These are phyloP conservation scores for Podospora pseudopauciseta DNA, from an alignment of 495 filamentous ascomycete genomes.

Conservation along the genomic window DNA sequence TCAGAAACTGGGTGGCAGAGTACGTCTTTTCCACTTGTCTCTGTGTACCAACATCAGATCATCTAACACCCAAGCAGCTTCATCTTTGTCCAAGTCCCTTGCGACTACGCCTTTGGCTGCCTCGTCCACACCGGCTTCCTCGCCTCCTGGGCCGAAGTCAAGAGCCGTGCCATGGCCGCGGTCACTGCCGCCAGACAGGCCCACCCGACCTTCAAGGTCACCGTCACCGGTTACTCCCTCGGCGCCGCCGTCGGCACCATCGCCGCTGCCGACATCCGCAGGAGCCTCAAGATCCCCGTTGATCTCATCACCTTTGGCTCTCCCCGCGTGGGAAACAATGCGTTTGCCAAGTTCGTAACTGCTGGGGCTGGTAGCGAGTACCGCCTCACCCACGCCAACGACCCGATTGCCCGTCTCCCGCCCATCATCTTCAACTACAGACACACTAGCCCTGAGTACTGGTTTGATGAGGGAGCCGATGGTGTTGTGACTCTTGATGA, in stretches of 20 bases:
- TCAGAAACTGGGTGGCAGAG: conserved; percentile 67
- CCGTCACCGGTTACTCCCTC: conserved; percentile 65
- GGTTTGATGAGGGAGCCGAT: conserved; percentile 33
- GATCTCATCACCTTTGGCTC: conserved; percentile 63
- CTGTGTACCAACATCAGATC: background rate
- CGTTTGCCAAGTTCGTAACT: conserved; percentile 56
- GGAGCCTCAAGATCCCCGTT: conserved; percentile 35
- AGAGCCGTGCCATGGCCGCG: conserved; percentile 17
- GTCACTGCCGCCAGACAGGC: conserved; percentile 28
- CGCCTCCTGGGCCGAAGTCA: conserved; percentile 37
- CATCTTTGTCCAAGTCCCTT: conserved; percentile 31
- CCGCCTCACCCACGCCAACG: conserved; percentile 64
- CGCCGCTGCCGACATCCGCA: conserved; percentile 56
- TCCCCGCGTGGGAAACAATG: conserved; percentile 61
- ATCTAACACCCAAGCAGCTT: conserved; percentile 23
- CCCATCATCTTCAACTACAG: conserved; percentile 52
- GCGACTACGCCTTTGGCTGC: conserved; percentile 34
- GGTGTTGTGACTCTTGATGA: conserved; percentile 27
- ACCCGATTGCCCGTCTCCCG: conserved; percentile 64
- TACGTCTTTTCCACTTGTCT: conserved; percentile 28
- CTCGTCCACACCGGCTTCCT: conserved; percentile 41
- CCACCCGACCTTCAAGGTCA: conserved; percentile 51
- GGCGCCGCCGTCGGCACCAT: conserved; percentile 64
- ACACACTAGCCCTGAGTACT: conserved; percentile 69
- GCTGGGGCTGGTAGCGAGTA: conserved; percentile 46